Percentiles rank a stretch among this genome's conserved stretches.
phyloP scores from a whole-genome alignment of 805 yeast species.

The Candida arabinofermentans region DNA sequence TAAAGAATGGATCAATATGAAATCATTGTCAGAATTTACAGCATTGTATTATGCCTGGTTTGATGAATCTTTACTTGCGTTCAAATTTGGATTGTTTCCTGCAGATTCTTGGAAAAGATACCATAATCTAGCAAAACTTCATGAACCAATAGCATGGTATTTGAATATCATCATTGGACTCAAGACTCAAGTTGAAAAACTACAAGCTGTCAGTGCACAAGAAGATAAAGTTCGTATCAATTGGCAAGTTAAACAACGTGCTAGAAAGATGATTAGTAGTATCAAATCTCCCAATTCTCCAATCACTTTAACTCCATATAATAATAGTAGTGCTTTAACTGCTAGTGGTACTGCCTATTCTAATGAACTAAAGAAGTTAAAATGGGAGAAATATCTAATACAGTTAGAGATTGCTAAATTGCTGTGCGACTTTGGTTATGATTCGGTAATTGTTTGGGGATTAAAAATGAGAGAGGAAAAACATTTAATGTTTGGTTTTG shows the following conservation, averaged over 20 bases:
- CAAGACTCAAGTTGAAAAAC: conserved; percentile 44
- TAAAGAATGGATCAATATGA: conserved; percentile 37
- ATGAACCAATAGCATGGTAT: conserved; percentile 69
- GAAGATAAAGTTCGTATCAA: conserved; percentile 54
- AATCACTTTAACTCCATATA: conserved; percentile 11
- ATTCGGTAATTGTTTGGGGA: conserved; percentile 42
- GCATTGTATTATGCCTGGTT: conserved; percentile 60
- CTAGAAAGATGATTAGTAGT: conserved; percentile 29
- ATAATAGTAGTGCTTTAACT: background rate
- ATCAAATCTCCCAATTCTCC: conserved; percentile 18
- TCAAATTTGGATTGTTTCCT: conserved; percentile 46
- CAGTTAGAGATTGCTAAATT: conserved; percentile 40
- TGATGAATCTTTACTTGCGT: conserved; percentile 59
- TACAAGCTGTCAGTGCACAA: conserved; percentile 39
- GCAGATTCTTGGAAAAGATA: conserved; percentile 28
- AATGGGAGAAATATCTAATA: conserved; percentile 33
- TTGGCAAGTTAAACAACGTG: conserved; percentile 56
- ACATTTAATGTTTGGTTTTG: conserved; percentile 30
- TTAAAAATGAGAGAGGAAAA: conserved; percentile 25
- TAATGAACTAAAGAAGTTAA: conserved; percentile 29
- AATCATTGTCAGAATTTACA: conserved; percentile 46
- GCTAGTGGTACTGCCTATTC: conserved; percentile 10
- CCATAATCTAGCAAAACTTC: conserved; percentile 42
- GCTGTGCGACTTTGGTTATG: conserved; percentile 44
- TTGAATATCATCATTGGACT: conserved; percentile 56